Percentiles rank a stretch among this genome's conserved stretches.
Conservation (phyloP, 176 grass and related monocot genomes). For the sorghum (Sorghum bicolor) region DNA sequence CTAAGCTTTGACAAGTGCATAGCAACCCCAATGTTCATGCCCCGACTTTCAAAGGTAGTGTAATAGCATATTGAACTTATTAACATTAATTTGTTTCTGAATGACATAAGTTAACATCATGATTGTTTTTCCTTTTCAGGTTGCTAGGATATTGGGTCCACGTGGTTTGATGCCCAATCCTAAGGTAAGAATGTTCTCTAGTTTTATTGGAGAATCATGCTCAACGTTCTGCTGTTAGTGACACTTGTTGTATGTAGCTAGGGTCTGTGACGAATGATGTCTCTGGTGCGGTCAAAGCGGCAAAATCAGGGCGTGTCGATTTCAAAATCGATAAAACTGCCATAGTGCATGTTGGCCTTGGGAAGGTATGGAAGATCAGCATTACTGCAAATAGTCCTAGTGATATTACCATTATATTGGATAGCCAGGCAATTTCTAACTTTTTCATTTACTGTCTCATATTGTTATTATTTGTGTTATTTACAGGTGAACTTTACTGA, state of each 20-base stretch:
- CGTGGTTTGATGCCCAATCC: constrained; percentile 99
- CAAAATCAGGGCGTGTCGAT: constrained; percentile 87
- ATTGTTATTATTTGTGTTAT: constrained; percentile 35
- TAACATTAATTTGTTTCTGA: not conserved
- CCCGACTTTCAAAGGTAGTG: constrained; percentile 86
- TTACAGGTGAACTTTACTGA: constrained; percentile 87
- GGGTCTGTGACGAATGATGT: constrained; percentile 97
- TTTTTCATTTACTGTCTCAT: not conserved
- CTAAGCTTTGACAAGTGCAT: constrained; percentile 97
- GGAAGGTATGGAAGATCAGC: constrained; percentile 71
- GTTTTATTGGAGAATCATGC: constrained; percentile 2
- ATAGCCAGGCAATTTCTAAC: not conserved
- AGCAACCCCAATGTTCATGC: constrained; percentile 96
- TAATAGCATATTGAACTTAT: constrained; percentile 5
- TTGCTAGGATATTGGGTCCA: constrained; percentile 93
- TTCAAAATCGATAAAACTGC: constrained; percentile 99
- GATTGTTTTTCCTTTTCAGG: constrained; percentile 39
- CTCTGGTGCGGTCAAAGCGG: constrained; percentile 76
- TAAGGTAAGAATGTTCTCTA: constrained; percentile 60
- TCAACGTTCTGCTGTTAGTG: constrained; percentile 11
- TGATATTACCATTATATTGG: constrained; percentile 13
- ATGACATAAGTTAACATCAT: constrained; percentile 8
- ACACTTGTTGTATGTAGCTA: constrained; percentile 52
- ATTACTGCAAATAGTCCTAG: not conserved
- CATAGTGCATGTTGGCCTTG: constrained; percentile 97